Evolutionary conservation across 31 red algal genomes (phyloP), one percentile per base, ranked within the genome.

Genomic region (Odonthalia washingtoniensis): DNA sequence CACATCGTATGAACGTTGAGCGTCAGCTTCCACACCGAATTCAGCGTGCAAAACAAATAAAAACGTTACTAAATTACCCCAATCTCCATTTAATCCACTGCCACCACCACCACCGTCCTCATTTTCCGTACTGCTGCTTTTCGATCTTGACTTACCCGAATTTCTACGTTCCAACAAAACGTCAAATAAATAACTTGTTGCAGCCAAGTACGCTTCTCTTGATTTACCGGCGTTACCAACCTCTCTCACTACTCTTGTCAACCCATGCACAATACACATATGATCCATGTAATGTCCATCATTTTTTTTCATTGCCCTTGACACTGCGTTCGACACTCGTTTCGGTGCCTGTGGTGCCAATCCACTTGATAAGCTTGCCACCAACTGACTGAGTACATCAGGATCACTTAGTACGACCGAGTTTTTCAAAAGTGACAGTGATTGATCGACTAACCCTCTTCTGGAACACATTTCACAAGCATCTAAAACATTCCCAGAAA

Each of bases 1-100:
- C 5, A 57, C 62, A 26, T 89, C 87, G 49, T 70, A 91, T 45
- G 88, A 91, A 3, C 72, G 38, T 67, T 91, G 80, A 9, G 88
- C 79, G 12, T 91, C 88, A 27, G 18, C 61, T 62, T 83, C 80
- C 5, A 35, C 83, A 12, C 88, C 88, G 72, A 83, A 84, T 62
- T 91, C 88, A 35, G 88, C 67, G 44, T 91, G 88, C 72, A 91
- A 72, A 41, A 70, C 70, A 42, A 91, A 91, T 30, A 91, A 52
- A 73, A 91, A 91, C 3, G 60, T 77, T 3, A 84, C 76, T n/a
- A 84, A 42, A 31, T 61, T 91, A 60, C 53, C n/a, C 88, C 88
- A 91, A 5, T 75, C 88, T 21, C 42, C 34, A 30, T 53, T 21
- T 18, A 43, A 68, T n/a, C n/a, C 0, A 4, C 43, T 70, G 21